Conservation (phyloP, 192 early-diverging fungal species). For the Backusella sp. region DNA sequence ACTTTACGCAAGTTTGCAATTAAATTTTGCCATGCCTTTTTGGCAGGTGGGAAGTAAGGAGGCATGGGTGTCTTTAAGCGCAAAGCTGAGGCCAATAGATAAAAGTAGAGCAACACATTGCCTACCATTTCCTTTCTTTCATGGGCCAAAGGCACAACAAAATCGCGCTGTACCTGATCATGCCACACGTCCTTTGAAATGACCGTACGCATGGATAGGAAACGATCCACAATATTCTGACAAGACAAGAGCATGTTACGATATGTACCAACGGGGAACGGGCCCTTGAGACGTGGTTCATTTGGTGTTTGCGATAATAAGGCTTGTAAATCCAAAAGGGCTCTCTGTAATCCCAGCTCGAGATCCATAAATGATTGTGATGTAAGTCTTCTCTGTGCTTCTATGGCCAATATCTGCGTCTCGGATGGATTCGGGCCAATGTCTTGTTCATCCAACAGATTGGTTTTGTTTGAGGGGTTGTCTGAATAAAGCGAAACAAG, state of each 20-base stretch:
- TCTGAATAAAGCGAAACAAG: conserved; percentile 58
- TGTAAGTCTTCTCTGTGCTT: conserved; percentile 27
- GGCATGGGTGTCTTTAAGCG: conserved; percentile 83
- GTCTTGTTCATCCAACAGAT: neutral
- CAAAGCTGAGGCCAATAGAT: conserved; percentile 78
- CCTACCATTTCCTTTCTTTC: conserved; percentile 71
- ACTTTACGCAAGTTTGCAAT: conserved; percentile 59
- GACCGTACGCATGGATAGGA: conserved; percentile 73
- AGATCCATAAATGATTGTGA: conserved; percentile 66
- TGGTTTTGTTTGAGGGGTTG: conserved; percentile 9
- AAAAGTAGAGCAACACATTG: conserved; percentile 73
- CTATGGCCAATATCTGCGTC: conserved; percentile 17
- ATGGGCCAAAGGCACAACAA: conserved; percentile 59
- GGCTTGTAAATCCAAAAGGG: conserved; percentile 60
- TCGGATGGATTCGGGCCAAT: conserved; percentile 14
- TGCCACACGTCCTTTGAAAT: conserved; percentile 59
- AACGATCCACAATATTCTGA: conserved; percentile 75
- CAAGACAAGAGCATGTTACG: conserved; percentile 66
- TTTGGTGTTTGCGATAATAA: conserved; percentile 70
- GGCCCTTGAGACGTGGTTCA: conserved; percentile 82
- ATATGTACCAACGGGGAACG: conserved; percentile 68
- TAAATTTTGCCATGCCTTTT: conserved; percentile 57
- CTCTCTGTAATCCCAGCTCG: conserved; percentile 66
- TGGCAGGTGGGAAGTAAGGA: conserved; percentile 71
- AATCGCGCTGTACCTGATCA: conserved; percentile 49